Percentiles rank a stretch among this genome's conserved stretches.
Evolutionary conservation across 2,329 filamentous ascomycete species (phyloP).

Genomic region (Ophiostoma sp.): DNA sequence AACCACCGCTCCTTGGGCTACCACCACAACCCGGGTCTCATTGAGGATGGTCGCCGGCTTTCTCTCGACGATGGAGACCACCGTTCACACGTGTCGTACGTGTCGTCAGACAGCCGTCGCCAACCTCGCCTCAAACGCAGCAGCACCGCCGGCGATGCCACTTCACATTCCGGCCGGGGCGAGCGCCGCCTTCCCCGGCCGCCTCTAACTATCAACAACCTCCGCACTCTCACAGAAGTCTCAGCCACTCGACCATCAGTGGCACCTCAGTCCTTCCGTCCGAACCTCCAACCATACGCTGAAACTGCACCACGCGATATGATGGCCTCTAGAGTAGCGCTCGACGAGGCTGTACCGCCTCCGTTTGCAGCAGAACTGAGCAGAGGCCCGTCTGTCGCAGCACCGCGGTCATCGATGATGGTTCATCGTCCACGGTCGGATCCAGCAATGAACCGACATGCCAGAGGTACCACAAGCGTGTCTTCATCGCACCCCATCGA

Average conservation of each 20-base stretch:
- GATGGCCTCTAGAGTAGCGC: slow-evolving; percentile 37
- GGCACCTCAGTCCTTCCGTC: slow-evolving; percentile 36
- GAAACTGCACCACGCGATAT: slow-evolving; percentile 43
- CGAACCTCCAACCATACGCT: slow-evolving; percentile 39
- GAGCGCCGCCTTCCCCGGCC: slow-evolving; percentile 29
- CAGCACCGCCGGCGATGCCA: slow-evolving; percentile 31
- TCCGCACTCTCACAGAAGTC: slow-evolving; percentile 49
- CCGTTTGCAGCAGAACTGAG: neutral
- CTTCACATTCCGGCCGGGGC: slow-evolving; percentile 30
- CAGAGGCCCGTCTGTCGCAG: neutral
- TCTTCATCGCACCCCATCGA: slow-evolving; percentile 56
- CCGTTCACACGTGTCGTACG: slow-evolving; percentile 32
- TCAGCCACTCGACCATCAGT: slow-evolving; percentile 45
- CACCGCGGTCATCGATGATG: slow-evolving; percentile 32
- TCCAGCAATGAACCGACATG: slow-evolving; percentile 30
- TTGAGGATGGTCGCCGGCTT: slow-evolving; percentile 30
- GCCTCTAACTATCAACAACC: slow-evolving; percentile 48
- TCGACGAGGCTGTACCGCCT: slow-evolving; percentile 22
- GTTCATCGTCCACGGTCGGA: slow-evolving; percentile 39
- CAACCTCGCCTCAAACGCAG: slow-evolving; percentile 39
- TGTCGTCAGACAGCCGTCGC: slow-evolving; percentile 37
- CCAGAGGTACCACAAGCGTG: neutral
- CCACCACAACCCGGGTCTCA: slow-evolving; percentile 22
- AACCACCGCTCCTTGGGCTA: slow-evolving; percentile 21
- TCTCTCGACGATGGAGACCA: slow-evolving; percentile 30